Conservation (phyloP, 2,329 filamentous ascomycete species). For the Aplosporella prunicola region DNA sequence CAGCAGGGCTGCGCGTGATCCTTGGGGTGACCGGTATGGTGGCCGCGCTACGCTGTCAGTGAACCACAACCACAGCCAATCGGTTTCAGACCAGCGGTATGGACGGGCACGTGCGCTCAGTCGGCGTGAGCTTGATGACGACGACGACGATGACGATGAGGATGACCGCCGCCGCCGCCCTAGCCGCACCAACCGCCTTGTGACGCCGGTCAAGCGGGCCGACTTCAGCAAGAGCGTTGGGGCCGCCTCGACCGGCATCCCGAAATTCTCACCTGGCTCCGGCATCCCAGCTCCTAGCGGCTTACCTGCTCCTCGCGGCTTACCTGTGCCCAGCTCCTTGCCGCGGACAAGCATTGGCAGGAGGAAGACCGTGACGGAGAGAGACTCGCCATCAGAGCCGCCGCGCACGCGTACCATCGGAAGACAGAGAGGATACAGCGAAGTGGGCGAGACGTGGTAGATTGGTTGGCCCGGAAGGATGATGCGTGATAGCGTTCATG, state of each 20-base stretch:
- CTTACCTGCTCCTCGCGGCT: no score
- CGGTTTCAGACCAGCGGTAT: conserved; percentile 2
- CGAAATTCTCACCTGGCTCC: conserved; percentile 37
- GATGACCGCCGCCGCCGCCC: neutral
- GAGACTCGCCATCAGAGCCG: neutral
- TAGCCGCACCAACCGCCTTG: conserved; percentile 19
- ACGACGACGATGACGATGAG: neutral
- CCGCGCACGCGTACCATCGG: neutral
- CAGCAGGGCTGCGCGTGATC: neutral
- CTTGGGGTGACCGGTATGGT: no score
- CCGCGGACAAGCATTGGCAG: conserved; percentile 43
- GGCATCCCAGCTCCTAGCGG: conserved; percentile 45
- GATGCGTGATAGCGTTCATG: no score
- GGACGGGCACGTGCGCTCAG: conserved; percentile 6
- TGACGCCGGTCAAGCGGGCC: conserved; percentile 21
- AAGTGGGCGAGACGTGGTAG: conserved; percentile 51
- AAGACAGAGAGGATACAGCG: conserved; percentile 36
- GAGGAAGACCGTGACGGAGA: conserved; percentile 23
- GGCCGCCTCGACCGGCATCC: conserved; percentile 21
- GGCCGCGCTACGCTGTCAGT: no score
- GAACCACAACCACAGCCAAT: neutral
- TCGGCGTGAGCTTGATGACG: conserved; percentile 6
- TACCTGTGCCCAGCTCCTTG: conserved; percentile 32
- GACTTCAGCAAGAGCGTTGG: conserved; percentile 46
- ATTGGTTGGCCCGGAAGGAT: no score